Evolutionary conservation across 495 filamentous ascomycete species (phyloP), one percentile per base, ranked within the genome.

Genomic region (Penicillium nucicola): DNA sequence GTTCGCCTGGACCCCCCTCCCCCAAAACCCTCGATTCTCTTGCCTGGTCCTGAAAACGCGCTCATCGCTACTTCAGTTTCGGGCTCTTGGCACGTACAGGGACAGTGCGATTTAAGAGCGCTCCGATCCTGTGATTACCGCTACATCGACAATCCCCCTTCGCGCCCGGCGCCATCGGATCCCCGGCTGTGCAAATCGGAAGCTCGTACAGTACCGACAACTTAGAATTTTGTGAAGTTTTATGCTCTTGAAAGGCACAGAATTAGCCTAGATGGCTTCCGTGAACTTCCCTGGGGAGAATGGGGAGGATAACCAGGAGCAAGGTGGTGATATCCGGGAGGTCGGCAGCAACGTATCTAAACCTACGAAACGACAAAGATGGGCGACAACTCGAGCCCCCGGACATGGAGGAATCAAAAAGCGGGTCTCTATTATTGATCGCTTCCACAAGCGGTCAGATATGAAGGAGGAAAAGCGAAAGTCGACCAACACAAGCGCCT

Each of bases 381-480:
- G 93, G 93, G 93, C 93, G 46, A 97, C 93, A 23, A 89, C 89
- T 55, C 85, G 89, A 61, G 77, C 84, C 54, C 84, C 80, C 44
- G 85, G 87, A 50, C 75, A 82, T 68, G 86, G 84, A 64, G 88
- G 84, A 28, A 68, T 82, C 59, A 74, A 79, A 61, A 97, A 97
- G 75, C 86, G 93, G 49, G 77, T 87, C 40, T 92, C 89, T 46
- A 85, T 99, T 55, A 85, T 89, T 63, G 81, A 87, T 55, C 86
- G 88, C 51, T 78, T 87, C 63, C 84, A 90, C 58, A 82, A 84
- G 65, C 78, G 80, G 40, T 71, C 71, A 30, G 53, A 71, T 12
- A 63, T 68, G 43, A 80, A 78, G 43, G 78, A 72, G 28, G 89
- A 92, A 70, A 89, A 87, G 67, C 77, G 86, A 50, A 77, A 84